These are phyloP conservation scores for Ensete glaucum DNA, from an alignment of 176 grass and related monocot species.

Conservation along the genomic window DNA sequence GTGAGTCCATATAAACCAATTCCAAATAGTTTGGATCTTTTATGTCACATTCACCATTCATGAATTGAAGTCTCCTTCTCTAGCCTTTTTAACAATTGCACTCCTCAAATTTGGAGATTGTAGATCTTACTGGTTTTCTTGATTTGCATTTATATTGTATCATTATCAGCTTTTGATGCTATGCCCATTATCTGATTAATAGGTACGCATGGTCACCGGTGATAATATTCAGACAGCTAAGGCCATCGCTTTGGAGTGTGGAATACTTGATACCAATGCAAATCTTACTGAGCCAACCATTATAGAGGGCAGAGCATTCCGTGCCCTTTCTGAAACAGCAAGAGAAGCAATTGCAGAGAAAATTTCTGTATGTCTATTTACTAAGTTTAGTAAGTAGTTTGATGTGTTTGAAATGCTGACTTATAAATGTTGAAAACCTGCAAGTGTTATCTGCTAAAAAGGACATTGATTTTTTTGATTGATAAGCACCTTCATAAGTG, in stretches of 20 bases:
- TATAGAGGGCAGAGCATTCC: conserved; percentile 75
- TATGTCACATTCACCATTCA: no score
- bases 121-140: not conserved
- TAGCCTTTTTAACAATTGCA: not conserved
- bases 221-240: conserved; percentile 90
- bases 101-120: not conserved
- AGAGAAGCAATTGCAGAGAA: conserved; percentile 43
- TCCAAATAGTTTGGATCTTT: no score
- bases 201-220: conserved; percentile 99
- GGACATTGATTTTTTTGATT: not conserved
- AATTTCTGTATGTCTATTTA: conserved; percentile 45
- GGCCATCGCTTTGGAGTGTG: conserved; percentile 92
- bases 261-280: conserved; percentile 46
- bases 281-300: conserved; percentile 31
- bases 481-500: no score
- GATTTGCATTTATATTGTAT: not conserved
- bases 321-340: conserved; percentile 32
- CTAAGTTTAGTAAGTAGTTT: not conserved
- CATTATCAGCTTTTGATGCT: not conserved
- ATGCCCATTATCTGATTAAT: conserved; percentile 4
- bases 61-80: not conserved
- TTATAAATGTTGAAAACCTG: not conserved
- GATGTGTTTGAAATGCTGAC: not conserved
- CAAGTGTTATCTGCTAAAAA: not conserved
- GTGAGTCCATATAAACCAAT: no score